Conservation (phyloP, 352 stramenopile genomes). For the Phytophthora rubi region DNA sequence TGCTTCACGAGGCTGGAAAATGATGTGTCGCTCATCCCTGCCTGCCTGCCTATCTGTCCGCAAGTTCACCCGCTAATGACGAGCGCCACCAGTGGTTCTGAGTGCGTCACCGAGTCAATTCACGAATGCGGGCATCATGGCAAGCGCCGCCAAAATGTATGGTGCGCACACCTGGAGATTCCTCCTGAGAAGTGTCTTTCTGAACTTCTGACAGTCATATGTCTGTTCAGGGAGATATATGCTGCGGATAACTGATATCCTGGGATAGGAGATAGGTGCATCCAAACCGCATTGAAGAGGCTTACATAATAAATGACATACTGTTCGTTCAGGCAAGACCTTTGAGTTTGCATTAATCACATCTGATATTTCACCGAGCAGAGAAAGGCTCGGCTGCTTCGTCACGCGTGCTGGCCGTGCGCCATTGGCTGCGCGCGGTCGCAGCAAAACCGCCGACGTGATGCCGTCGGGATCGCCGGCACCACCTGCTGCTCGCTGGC, state of each 20-base stretch:
- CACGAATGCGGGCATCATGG: constrained; percentile 13
- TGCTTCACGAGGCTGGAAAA: constrained; percentile 29
- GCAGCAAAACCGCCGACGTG: background rate
- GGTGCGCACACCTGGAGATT: constrained; percentile 17
- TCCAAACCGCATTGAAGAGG: too few relatives aligned
- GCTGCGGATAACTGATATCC: background rate
- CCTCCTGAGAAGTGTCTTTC: constrained; percentile 1
- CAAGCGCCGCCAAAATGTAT: background rate
- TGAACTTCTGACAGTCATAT: constrained; percentile 28
- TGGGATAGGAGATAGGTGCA: background rate
- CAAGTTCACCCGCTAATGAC: background rate
- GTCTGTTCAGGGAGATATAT: constrained; percentile 11
- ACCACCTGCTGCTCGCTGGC: background rate
- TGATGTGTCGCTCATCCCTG: constrained; percentile 8
- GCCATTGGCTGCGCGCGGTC: constrained; percentile 13
- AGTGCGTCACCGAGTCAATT: constrained; percentile 24
- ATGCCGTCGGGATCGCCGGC: background rate
- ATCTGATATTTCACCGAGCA: constrained; percentile 26
- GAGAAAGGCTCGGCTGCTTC: constrained; percentile 2
- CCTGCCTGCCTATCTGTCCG: background rate
- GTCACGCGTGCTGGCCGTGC: constrained; percentile 8
- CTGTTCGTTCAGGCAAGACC: background rate
- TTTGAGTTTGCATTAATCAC: constrained; percentile 19
- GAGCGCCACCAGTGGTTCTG: background rate
- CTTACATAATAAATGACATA: too few relatives aligned